Conservation (phyloP, 352 stramenopile genomes). For the Peronospora belbahrii region DNA sequence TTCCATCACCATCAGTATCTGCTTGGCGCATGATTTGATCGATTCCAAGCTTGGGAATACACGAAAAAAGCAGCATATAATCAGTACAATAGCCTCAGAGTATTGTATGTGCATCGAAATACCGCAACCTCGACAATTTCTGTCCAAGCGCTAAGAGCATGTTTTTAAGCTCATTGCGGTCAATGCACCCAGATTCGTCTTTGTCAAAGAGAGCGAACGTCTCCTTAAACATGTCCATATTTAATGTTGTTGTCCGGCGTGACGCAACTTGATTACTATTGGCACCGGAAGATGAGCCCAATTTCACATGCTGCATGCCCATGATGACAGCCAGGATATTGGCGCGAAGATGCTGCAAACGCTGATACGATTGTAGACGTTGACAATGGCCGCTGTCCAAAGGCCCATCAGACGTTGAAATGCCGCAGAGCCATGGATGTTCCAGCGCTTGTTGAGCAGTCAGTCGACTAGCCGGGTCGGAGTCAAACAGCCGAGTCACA, state of each 20-base stretch:
- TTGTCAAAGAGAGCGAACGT: constrained; percentile 72
- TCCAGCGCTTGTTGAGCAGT: constrained; percentile 48
- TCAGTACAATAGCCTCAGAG: background rate
- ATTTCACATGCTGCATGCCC: constrained; percentile 50
- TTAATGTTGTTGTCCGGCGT: constrained; percentile 43
- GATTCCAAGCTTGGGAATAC: constrained; percentile 37
- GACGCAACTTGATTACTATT: constrained; percentile 15
- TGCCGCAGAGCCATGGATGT: constrained; percentile 52
- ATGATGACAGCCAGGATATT: constrained; percentile 75
- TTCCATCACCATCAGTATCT: constrained; percentile 56
- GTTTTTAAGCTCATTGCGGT: constrained; percentile 43
- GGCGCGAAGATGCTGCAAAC: constrained; percentile 60
- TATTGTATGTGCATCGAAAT: too few species aligned
- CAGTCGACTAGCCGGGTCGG: constrained; percentile 39
- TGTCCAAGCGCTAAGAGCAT: constrained; percentile 55
- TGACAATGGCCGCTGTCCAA: constrained; percentile 41
- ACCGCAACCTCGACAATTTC: constrained; percentile 32
- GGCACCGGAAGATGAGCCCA: constrained; percentile 21
- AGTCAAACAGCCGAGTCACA: constrained; percentile 40
- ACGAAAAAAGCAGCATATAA: background rate
- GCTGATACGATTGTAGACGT: constrained; percentile 53
- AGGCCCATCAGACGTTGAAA: constrained; percentile 34
- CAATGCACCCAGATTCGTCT: constrained; percentile 63
- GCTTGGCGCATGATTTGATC: constrained; percentile 63
- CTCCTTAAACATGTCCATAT: constrained; percentile 81